Evolutionary conservation across 352 stramenopile genomes (phyloP).

Genomic region (Blastocystis sp.): DNA sequence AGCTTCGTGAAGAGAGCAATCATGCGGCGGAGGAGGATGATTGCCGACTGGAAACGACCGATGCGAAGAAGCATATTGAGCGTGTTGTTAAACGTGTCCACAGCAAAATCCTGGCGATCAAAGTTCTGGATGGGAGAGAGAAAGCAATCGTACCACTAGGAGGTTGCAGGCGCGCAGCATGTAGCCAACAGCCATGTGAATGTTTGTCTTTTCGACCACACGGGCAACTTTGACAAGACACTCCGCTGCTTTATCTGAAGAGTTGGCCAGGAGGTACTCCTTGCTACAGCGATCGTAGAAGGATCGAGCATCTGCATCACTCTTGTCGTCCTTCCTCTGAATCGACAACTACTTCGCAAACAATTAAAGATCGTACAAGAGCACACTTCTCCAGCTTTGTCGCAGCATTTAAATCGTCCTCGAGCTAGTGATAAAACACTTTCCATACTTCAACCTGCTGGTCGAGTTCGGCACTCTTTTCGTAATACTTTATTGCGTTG

Average conservation of each 20-base stretch:
- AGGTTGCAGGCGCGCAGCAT: constrained; percentile 57
- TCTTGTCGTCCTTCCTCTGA: constrained; percentile 7
- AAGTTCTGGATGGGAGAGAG: background rate
- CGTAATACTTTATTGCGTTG: constrained; percentile 55
- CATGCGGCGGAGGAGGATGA: constrained; percentile 53
- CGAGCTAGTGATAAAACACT: background rate
- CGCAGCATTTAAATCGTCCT: constrained; percentile 19
- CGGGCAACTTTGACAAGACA: constrained; percentile 53
- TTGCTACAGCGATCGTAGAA: constrained; percentile 28
- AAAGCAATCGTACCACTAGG: background rate
- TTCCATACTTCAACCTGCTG: background rate
- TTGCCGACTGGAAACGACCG: constrained; percentile 39
- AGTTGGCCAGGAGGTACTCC: constrained; percentile 21
- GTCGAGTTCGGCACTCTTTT: constrained; percentile 54
- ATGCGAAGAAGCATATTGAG: constrained; percentile 58
- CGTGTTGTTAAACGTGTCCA: constrained; percentile 62
- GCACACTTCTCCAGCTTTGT: constrained; percentile 58
- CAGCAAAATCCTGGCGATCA: constrained; percentile 56
- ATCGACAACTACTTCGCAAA: constrained; percentile 45
- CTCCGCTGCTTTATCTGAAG: constrained; percentile 45
- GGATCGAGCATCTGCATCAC: background rate
- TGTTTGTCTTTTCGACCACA: constrained; percentile 47
- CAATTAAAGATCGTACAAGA: background rate
- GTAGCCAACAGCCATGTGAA: constrained; percentile 28
- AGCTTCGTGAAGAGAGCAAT: constrained; percentile 39